These are phyloP conservation scores for Colletotrichum cereale DNA, from an alignment of 2,329 filamentous ascomycete species.

Conservation along the genomic window DNA sequence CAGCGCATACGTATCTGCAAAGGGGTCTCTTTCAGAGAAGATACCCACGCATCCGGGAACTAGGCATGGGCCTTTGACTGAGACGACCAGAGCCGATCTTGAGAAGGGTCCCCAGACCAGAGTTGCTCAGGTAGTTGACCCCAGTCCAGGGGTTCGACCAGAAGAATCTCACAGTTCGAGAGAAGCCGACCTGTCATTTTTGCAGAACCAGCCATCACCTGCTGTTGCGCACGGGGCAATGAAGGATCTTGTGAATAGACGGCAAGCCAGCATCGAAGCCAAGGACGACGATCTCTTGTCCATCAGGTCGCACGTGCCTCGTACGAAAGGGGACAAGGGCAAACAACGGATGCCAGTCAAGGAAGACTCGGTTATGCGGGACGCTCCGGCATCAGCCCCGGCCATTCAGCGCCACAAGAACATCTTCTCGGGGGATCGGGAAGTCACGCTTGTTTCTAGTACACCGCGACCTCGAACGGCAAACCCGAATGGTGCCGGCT, in stretches of 20 bases:
- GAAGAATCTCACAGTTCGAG: neutral
- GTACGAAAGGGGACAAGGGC: slow-evolving; percentile 1
- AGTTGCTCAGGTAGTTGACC: neutral
- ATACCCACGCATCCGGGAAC: neutral
- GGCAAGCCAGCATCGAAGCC: neutral
- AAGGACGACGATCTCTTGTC: neutral
- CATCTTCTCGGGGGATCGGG: neutral
- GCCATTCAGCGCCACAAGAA: neutral
- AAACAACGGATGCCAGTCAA: slow-evolving; percentile 9
- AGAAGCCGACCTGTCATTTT: neutral
- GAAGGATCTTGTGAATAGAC: neutral
- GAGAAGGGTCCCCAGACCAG: neutral
- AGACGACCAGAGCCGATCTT: neutral
- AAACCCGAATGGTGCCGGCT: neutral
- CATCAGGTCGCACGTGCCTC: neutral
- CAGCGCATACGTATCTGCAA: slow-evolving; percentile 43
- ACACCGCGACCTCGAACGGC: slow-evolving; percentile 11
- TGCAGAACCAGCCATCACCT: neutral
- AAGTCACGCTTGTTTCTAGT: slow-evolving; percentile 11
- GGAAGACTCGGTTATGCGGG: neutral
- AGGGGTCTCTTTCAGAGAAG: slow-evolving; percentile 3
- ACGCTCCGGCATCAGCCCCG: slow-evolving; percentile 5
- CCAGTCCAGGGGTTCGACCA: neutral
- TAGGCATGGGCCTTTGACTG: neutral
- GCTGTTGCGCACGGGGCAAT: neutral